Evolutionary conservation across 345 rosid genomes (phyloP).

Genomic region (Litchi chinensis): DNA sequence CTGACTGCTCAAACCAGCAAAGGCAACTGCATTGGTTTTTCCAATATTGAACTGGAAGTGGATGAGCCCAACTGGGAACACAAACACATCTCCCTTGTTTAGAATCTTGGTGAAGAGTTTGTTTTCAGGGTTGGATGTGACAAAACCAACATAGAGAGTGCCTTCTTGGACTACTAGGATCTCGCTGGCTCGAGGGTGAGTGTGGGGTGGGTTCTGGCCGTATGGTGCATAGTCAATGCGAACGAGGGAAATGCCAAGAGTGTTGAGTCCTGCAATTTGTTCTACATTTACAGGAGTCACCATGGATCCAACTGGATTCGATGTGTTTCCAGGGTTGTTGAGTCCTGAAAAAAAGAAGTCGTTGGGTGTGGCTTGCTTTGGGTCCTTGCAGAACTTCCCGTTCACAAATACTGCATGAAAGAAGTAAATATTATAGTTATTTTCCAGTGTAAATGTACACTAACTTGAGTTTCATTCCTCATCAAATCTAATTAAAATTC

Average conservation of each 20-base stretch:
- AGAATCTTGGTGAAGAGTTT: background rate
- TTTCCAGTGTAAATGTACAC: too few species aligned
- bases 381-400: conserved; percentile 1
- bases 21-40: conserved; percentile 3
- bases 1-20: conserved; percentile 2
- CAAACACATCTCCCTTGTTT: background rate
- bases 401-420: background rate
- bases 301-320: background rate
- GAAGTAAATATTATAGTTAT: too few species aligned
- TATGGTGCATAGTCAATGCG: background rate
- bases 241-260: background rate
- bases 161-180: background rate
- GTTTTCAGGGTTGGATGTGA: background rate
- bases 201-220: background rate
- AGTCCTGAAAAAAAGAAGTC: background rate
- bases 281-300: background rate
- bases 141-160: background rate
- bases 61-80: background rate
- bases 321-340: background rate
- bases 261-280: background rate
- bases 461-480: too few species aligned
- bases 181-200: background rate
- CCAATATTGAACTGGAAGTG: background rate
- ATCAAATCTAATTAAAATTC: too few species aligned
- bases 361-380: background rate